Evolutionary conservation across 164 flowering plant species (phyloP).

Genomic region (Vitis riparia): DNA sequence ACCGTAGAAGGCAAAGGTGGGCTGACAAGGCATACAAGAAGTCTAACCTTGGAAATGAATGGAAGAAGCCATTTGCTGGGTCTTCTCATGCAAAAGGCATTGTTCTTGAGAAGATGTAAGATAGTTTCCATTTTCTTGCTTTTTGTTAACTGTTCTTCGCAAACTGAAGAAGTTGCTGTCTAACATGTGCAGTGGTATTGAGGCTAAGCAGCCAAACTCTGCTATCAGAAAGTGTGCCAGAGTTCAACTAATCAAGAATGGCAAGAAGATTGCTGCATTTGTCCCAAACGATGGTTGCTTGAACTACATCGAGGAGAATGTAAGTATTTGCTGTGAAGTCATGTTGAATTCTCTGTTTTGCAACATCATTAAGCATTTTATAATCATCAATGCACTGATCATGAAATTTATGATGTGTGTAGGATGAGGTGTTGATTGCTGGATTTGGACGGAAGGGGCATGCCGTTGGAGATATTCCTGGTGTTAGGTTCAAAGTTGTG

Average conservation of each 20-base stretch:
- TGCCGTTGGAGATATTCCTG: conserved; percentile 91
- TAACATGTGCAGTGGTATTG: conserved; percentile 56
- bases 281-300: conserved; percentile 90
- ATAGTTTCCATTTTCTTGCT: neutral
- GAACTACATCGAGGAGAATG: conserved; percentile 85
- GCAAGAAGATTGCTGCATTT: conserved; percentile 90
- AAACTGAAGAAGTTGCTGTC: neutral
- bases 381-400: neutral
- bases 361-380: neutral
- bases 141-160: no score
- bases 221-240: conserved; percentile 82
- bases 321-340: conserved; percentile 22
- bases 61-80: conserved; percentile 93
- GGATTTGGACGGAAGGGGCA: conserved; percentile 89
- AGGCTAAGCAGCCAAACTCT: conserved; percentile 87
- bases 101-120: conserved; percentile 85
- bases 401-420: conserved; percentile 2
- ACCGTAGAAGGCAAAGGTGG: conserved; percentile 75
- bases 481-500: conserved; percentile 84
- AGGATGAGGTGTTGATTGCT: conserved; percentile 90
- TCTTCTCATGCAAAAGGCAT: conserved; percentile 89
- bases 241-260: conserved; percentile 78
- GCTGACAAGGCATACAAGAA: conserved; percentile 80
- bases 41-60: conserved; percentile 79
- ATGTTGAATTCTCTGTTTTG: no score